Evolutionary conservation across 2,329 filamentous ascomycete genomes (phyloP), one percentile per base, ranked within the genome.

Genomic region (Elsinoe perseae): DNA sequence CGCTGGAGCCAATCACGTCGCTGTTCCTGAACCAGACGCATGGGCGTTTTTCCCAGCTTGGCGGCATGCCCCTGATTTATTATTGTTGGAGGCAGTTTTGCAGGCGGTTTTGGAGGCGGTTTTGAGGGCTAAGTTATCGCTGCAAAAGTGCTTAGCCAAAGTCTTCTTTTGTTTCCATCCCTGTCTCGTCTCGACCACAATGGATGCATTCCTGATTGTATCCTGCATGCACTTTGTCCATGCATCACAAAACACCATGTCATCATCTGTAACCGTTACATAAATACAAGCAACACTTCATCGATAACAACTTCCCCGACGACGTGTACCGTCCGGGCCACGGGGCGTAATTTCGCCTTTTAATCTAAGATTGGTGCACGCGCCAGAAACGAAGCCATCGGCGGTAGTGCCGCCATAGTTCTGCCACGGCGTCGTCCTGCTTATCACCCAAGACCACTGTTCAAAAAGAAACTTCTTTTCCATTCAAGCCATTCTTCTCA

Each of bases 301-400:
- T 32, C 44, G 44, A 50, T 50, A 50, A 50, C 44, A 50, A 50
- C 44, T 36, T 50, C 27, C 44, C 44, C 25, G 27, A 30, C 44
- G 27, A 18, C 25, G 25, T 50, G 23, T 32, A 50, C 44, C 44
- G 44, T 30, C 25, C 23, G 27, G 44, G 44, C 44, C 18, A 8
- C 44, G 25, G 40, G 25, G 30, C 28, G 28, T 36, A 52, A 52
- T 52, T 52, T 34, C 48, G 48, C 48, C 32, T 20, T 38, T 14
- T 52, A 32, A 32, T 23, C 25, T 52, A 38, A 52, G 30, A 52
- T 34, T 36, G 30, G 48, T n/a, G 48, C 48, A 52, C 48, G 48
- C 28, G 30, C 28, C 48, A 52, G 48, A 52, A 52, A 52, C 48
- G 48, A 52, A 44, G 48, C 48, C 28, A 38, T 52, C 16, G 48